A percentile compares a stretch with the other conserved stretches of the same genome.
Evolutionary conservation across 345 rosid species (phyloP).

Genomic region (Eucalyptus guilfoylei): DNA sequence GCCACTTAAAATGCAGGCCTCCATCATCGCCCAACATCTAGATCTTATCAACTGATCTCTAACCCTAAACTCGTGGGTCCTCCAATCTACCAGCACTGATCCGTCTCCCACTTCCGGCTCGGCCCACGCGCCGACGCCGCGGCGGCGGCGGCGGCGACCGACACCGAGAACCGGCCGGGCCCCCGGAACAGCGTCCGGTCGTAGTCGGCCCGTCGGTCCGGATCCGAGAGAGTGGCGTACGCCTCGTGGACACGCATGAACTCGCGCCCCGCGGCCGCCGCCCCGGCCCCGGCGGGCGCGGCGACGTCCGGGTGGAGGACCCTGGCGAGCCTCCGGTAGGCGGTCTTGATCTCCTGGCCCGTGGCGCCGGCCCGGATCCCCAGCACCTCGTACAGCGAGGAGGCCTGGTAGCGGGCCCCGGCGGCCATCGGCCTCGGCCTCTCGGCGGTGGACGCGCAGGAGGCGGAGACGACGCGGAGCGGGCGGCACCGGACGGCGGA

Average conservation of each 20-base stretch:
- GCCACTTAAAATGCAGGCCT: not conserved
- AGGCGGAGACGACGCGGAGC: conserved; percentile 18
- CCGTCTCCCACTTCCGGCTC: conserved; percentile 52
- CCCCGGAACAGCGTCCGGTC: conserved; percentile 25
- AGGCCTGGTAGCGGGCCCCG: not conserved
- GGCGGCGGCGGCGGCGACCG: not conserved
- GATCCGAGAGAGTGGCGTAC: conserved; percentile 56
- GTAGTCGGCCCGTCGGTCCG: conserved; percentile 44
- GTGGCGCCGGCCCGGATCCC: conserved; percentile 47
- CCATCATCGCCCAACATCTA: not conserved
- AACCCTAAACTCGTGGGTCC: not conserved
- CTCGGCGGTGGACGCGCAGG: conserved; percentile 28
- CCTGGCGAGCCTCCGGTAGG: conserved; percentile 54
- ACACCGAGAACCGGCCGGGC: not conserved
- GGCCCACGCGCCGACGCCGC: conserved; percentile 9
- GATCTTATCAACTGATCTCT: not conserved
- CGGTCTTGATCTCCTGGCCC: conserved; percentile 48
- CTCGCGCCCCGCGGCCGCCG: conserved; percentile 11
- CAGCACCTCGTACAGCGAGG: conserved; percentile 45
- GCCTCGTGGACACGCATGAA: conserved; percentile 57
- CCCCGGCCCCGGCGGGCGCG: not conserved
- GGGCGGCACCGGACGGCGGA: conserved; percentile 15
- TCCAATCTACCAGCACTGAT: conserved; percentile 53
- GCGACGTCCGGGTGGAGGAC: conserved; percentile 57
- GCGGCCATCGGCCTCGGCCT: not conserved